phyloP scores from a whole-genome alignment of 2,329 filamentous ascomycete species.

The Aspergillus novofumigatus region DNA sequence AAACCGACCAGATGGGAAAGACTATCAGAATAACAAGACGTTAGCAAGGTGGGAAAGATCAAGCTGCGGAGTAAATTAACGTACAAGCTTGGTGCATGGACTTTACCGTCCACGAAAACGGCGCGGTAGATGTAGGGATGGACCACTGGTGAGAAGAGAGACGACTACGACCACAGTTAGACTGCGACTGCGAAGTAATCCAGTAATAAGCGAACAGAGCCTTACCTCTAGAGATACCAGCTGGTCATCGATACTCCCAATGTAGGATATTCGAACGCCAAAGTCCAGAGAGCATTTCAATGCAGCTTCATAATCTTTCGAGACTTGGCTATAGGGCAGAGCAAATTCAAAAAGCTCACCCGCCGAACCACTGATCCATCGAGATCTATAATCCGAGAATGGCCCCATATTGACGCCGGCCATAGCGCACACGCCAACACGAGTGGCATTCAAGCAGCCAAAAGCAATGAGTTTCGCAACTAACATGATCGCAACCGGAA shows the following conservation, averaged over 20 bases:
- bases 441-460: slow-evolving; percentile 71
- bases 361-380: slow-evolving; percentile 85
- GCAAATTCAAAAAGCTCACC: slow-evolving; percentile 93
- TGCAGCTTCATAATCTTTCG: slow-evolving; percentile 72
- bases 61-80: slow-evolving; percentile 16
- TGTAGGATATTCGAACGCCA: slow-evolving; percentile 78
- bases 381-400: slow-evolving; percentile 85
- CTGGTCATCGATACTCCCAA: slow-evolving; percentile 96
- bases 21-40: slow-evolving; percentile 28
- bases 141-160: slow-evolving; percentile 75
- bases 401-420: slow-evolving; percentile 92
- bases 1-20: slow-evolving; percentile 91
- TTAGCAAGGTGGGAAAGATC: slow-evolving; percentile 6
- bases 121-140: slow-evolving; percentile 93
- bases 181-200: background rate
- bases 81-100: slow-evolving; percentile 87
- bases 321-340: slow-evolving; percentile 74
- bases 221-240: slow-evolving; percentile 82
- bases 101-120: slow-evolving; percentile 90
- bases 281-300: slow-evolving; percentile 70
- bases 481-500: slow-evolving; percentile 88
- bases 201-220: background rate
- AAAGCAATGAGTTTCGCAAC: slow-evolving; percentile 89
- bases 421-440: slow-evolving; percentile 81
- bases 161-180: slow-evolving; percentile 52